phyloP scores from a whole-genome alignment of 2,329 filamentous ascomycete genomes.

The Botryosphaeria dothidea region DNA sequence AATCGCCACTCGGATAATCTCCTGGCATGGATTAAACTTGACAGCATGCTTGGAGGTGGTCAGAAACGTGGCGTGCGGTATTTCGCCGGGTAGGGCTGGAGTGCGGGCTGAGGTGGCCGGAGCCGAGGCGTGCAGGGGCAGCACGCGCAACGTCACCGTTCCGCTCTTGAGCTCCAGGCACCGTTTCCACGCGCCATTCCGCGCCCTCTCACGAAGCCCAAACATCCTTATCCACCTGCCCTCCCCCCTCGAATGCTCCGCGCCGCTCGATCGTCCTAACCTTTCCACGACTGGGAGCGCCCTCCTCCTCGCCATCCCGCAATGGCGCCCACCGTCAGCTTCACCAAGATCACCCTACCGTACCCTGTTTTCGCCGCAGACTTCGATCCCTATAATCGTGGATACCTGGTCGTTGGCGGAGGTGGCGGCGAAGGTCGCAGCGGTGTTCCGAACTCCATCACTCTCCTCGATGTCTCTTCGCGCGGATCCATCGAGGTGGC shows the following conservation, averaged over 20 bases:
- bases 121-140: slow-evolving; percentile 2
- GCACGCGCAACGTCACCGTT: slow-evolving; percentile 4
- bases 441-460: slow-evolving; percentile 85
- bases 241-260: background rate
- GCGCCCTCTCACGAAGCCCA: background rate
- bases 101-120: background rate
- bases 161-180: background rate
- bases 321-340: slow-evolving; percentile 37
- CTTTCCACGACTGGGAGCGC: background rate
- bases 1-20: no score
- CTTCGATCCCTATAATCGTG: slow-evolving; percentile 79
- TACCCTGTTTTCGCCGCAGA: slow-evolving; percentile 88
- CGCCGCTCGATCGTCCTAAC: background rate
- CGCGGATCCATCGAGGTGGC: slow-evolving; percentile 62
- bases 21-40: no score
- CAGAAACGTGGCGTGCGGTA: no score
- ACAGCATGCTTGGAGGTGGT: no score
- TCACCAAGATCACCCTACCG: slow-evolving; percentile 66
- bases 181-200: background rate
- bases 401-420: slow-evolving; percentile 77
- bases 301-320: background rate
- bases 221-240: background rate
- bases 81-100: background rate
- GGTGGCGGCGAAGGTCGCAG: slow-evolving; percentile 74
- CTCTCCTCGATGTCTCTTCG: slow-evolving; percentile 70